Evolutionary conservation across 2,329 filamentous ascomycete genomes (phyloP).

Genomic region (Curvularia sp.): DNA sequence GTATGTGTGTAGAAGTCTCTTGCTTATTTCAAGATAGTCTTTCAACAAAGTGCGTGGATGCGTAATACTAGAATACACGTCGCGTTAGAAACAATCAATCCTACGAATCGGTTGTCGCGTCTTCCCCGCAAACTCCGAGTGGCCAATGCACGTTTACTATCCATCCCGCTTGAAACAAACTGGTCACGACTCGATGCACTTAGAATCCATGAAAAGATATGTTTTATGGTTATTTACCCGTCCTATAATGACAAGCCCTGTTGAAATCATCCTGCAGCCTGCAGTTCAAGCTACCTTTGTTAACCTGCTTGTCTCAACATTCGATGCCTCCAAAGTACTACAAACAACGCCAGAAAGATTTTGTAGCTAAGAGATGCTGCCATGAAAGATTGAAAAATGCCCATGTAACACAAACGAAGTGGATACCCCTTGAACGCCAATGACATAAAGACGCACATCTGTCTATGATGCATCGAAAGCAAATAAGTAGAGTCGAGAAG

Average conservation of each 20-base stretch:
- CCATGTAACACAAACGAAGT: conserved; percentile 10
- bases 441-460: conserved; percentile 25
- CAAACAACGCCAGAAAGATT: conserved; percentile 26
- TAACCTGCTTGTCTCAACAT: conserved; percentile 11
- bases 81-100: neutral
- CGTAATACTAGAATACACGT: neutral
- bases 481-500: conserved; percentile 44
- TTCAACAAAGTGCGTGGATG: neutral
- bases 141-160: conserved; percentile 7
- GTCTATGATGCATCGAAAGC: conserved; percentile 25
- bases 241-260: neutral
- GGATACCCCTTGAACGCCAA: conserved; percentile 29
- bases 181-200: neutral
- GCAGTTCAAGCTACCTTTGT: conserved; percentile 13
- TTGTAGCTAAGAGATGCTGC: conserved; percentile 14
- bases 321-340: conserved; percentile 16
- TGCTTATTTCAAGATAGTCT: neutral
- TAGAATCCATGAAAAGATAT: conserved; percentile 20
- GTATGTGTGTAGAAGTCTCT: neutral
- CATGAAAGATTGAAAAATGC: conserved; percentile 3
- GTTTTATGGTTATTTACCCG: conserved; percentile 14
- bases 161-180: neutral
- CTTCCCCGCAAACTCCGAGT: conserved; percentile 19
- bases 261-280: neutral
- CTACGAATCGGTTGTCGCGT: conserved; percentile 17